Evolutionary conservation across 495 filamentous ascomycete species (phyloP), one percentile per base, ranked within the genome.

Genomic region (Platismatia glauca): DNA sequence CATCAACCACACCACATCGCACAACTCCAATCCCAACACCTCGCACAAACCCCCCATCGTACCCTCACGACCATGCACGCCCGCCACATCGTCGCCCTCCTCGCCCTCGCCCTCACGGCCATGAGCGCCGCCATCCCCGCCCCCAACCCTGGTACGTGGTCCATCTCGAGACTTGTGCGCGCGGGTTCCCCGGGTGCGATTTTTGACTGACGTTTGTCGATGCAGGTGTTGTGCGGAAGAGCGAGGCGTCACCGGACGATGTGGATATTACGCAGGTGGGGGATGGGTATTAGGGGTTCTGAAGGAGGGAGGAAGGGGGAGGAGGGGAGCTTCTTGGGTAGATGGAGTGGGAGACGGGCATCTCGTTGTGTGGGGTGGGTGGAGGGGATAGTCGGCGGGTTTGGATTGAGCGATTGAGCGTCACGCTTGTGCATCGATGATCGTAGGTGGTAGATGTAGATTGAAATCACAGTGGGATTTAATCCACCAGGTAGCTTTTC

Each of bases 101-200:
- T 58, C 11, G 35, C 41, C 22, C 56, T 58, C 18, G 56, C 56
- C 56, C 22, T 41, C 56, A n/a, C 27, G 56, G 56, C 33, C 20
- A 24, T 58, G 35, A 41, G 41, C 41, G 41, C 56, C 11, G 56
- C 56, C 8, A 39, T 58, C 35, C 56, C 56, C 27, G 56, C 24
- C 3, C 48, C 27, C 5, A 3, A 52, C 27, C 24, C 24, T 31
- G 48, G 48, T 52, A 31, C 6, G 48, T 31, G 27, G n/a, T n/a
- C n/a, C n/a, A n/a, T n/a, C n/a, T n/a, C n/a, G n/a, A n/a, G n/a
- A n/a, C n/a, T n/a, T n/a, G n/a, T n/a, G n/a, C n/a, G n/a, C n/a
- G n/a, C n/a, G n/a, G n/a, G n/a, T n/a, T n/a, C n/a, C n/a, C n/a
- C n/a, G n/a, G n/a, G n/a, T n/a, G n/a, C n/a, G n/a, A n/a, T n/a